Evolutionary conservation across 306 rosid species (phyloP).

Genomic region (Rubus idaeus): DNA sequence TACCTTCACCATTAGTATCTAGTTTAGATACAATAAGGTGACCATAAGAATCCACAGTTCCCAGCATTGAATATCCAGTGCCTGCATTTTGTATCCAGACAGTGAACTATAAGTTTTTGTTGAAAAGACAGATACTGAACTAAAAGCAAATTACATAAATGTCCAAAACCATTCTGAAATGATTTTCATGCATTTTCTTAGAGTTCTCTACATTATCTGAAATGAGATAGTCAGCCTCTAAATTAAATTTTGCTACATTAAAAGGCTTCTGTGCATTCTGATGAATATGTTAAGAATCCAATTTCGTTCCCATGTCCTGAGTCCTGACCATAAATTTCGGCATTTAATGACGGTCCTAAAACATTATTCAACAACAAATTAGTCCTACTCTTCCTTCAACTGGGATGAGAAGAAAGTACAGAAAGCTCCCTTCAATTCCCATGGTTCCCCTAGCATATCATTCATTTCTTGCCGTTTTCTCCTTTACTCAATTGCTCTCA

Average conservation of each 20-base stretch:
- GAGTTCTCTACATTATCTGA: neutral
- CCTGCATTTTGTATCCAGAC: conserved; percentile 39
- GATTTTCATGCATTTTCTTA: neutral
- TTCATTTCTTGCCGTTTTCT: neutral
- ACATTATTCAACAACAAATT: neutral
- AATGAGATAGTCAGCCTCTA: neutral
- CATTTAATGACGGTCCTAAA: neutral
- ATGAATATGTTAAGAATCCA: neutral
- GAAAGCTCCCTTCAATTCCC: neutral
- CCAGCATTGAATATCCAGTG: conserved; percentile 56
- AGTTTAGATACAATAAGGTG: conserved; percentile 85
- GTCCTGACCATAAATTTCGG: neutral
- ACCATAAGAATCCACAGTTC: conserved; percentile 89
- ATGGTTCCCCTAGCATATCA: neutral
- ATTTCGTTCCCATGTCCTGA: too few relatives aligned
- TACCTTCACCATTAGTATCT: conserved; percentile 66
- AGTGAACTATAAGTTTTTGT: neutral
- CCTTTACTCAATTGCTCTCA: neutral
- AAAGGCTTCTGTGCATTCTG: neutral
- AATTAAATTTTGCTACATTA: neutral
- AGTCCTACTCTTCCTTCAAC: neutral
- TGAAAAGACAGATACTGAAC: neutral
- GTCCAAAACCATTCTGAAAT: conserved; percentile 1
- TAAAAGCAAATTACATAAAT: neutral
- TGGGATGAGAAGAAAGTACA: neutral